Evolutionary conservation across 2,329 filamentous ascomycete genomes (phyloP).

Genomic region (Colletotrichum acutatum): DNA sequence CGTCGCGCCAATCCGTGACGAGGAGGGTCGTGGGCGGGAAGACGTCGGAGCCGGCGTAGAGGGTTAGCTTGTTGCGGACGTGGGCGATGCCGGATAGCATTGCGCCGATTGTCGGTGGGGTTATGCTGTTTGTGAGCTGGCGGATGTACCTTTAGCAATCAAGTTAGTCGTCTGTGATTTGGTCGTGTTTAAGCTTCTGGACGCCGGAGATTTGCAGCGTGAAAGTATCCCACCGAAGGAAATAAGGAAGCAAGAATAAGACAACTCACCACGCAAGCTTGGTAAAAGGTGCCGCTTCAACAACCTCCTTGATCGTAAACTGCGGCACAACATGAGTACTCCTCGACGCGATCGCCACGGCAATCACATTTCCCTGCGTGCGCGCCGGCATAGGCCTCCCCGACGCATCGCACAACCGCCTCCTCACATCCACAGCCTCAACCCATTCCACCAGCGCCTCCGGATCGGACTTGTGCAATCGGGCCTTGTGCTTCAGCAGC

Average conservation of each 20-base stretch:
- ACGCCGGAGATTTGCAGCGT: too few species aligned
- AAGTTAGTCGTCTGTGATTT: background rate
- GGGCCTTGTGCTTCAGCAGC: background rate
- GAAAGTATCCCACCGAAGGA: too few species aligned
- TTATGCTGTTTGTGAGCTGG: constrained; percentile 48
- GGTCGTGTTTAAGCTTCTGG: too few species aligned
- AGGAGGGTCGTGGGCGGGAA: constrained; percentile 49
- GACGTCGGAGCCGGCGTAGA: constrained; percentile 47
- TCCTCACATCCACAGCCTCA: background rate
- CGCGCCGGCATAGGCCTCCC: background rate
- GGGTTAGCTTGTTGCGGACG: constrained; percentile 48
- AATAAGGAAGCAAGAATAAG: background rate
- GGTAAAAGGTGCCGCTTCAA: constrained; percentile 47
- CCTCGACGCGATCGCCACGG: background rate
- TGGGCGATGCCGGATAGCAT: constrained; percentile 45
- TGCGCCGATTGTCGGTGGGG: constrained; percentile 43
- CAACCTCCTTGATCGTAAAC: constrained; percentile 40
- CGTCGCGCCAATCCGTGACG: constrained; percentile 49
- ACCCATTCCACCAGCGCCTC: background rate
- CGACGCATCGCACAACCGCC: background rate
- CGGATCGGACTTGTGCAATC: background rate
- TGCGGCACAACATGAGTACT: background rate
- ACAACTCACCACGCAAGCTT: constrained; percentile 46
- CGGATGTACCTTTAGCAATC: constrained; percentile 30
- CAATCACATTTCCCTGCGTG: background rate